A percentile compares a stretch with the other conserved stretches of the same genome.
phyloP scores from a whole-genome alignment of 176 grass and related monocot genomes.

The Guadua angustifolia region DNA sequence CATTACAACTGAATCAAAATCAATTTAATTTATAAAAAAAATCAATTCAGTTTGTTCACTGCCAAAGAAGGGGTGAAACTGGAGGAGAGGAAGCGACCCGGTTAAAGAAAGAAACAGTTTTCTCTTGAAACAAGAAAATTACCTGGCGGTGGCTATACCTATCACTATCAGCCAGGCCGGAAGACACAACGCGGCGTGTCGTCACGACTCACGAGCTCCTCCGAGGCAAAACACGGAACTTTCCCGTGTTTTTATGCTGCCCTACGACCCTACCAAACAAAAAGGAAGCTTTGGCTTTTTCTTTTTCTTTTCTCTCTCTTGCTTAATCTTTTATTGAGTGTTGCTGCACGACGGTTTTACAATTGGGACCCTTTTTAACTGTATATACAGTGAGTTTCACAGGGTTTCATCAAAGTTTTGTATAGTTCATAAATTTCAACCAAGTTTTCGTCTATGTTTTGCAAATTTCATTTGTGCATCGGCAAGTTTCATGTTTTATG shows the following conservation, averaged over 20 bases:
- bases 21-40: neutral
- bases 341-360: no score
- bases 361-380: no score
- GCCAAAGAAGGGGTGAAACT: neutral
- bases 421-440: no score
- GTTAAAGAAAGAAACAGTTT: neutral
- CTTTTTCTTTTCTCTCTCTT: no score
- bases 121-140: no score
- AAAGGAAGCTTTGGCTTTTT: neutral
- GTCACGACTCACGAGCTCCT: slow-evolving; percentile 26
- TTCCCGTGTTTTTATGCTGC: slow-evolving; percentile 30
- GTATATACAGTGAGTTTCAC: no score
- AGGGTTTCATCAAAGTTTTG: no score
- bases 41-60: neutral
- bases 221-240: slow-evolving; percentile 6
- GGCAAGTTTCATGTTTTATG: no score
- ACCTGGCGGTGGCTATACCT: no score
- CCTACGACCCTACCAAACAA: slow-evolving; percentile 8
- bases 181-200: slow-evolving; percentile 30
- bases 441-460: no score
- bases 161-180: neutral
- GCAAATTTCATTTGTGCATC: no score
- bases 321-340: no score
- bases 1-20: neutral
- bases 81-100: neutral